phyloP scores from a whole-genome alignment of 148 eudicot species.

The Rheum nobile region DNA sequence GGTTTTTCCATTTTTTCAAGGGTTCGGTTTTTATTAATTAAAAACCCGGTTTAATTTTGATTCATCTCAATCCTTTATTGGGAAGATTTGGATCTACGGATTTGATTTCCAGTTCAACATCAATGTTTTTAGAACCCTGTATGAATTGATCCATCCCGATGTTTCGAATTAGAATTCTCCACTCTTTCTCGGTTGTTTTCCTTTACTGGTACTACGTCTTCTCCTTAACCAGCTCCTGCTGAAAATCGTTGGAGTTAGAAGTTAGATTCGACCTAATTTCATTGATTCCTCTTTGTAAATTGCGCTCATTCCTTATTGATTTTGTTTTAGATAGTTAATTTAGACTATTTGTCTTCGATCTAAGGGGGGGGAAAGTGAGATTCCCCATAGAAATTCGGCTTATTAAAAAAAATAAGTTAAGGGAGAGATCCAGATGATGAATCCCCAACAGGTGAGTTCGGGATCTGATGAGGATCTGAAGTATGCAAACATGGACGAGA shows the following conservation, averaged over 20 bases:
- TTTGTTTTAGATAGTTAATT: background rate
- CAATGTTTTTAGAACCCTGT: slow-evolving; percentile 20
- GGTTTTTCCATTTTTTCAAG: too few relatives aligned
- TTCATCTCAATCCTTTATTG: background rate
- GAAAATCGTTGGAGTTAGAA: background rate
- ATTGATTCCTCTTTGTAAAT: background rate
- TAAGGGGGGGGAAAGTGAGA: background rate
- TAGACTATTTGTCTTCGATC: background rate
- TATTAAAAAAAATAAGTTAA: background rate
- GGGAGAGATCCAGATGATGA: slow-evolving; percentile 13
- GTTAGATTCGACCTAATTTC: background rate
- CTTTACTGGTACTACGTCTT: slow-evolving; percentile 83
- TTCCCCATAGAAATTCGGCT: background rate
- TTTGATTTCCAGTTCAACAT: background rate
- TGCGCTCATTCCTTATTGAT: background rate
- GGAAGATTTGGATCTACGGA: background rate
- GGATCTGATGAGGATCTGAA: slow-evolving; percentile 42
- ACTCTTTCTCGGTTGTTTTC: slow-evolving; percentile 88
- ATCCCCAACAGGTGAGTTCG: slow-evolving; percentile 37
- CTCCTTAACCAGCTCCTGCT: slow-evolving; percentile 35
- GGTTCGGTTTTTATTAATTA: too few relatives aligned
- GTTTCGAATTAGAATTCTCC: slow-evolving; percentile 64
- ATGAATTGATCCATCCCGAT: slow-evolving; percentile 36
- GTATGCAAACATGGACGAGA: slow-evolving; percentile 45
- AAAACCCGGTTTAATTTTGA: background rate